phyloP scores from a whole-genome alignment of 2,329 filamentous ascomycete species.

The Monascus ruber region DNA sequence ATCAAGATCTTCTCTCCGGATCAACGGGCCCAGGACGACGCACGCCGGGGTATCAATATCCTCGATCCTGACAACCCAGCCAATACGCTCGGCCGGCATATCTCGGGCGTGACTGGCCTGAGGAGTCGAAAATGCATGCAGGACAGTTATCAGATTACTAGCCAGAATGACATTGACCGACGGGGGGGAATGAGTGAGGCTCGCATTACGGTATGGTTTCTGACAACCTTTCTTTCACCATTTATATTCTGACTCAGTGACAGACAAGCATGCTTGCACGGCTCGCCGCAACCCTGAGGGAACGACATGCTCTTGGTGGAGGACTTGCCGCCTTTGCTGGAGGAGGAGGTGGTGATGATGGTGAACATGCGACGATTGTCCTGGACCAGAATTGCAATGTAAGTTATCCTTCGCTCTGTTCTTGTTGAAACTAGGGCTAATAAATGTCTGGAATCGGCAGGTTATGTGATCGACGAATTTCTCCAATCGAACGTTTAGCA shows the following conservation, averaged over 20 bases:
- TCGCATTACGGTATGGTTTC: constrained; percentile 41
- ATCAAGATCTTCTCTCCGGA: constrained; percentile 59
- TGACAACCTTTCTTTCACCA: constrained; percentile 1
- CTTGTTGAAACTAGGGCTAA: neutral
- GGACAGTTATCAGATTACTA: constrained; percentile 49
- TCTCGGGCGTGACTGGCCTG: constrained; percentile 33
- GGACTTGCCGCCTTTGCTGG: constrained; percentile 14
- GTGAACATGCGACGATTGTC: constrained; percentile 15
- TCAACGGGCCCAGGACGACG: constrained; percentile 44
- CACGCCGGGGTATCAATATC: constrained; percentile 48
- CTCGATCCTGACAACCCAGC: constrained; percentile 34
- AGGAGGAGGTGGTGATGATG: constrained; percentile 11
- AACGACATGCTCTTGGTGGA: constrained; percentile 21
- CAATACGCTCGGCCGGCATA: constrained; percentile 21
- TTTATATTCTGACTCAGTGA: constrained; percentile 7
- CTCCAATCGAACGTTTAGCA: neutral
- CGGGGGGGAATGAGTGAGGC: constrained; percentile 47
- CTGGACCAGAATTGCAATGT: constrained; percentile 37
- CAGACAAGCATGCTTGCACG: constrained; percentile 38
- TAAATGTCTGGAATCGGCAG: constrained; percentile 7
- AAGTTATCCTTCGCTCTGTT: constrained; percentile 8
- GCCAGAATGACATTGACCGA: constrained; percentile 50
- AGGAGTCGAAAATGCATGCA: constrained; percentile 48
- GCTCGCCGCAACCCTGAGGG: constrained; percentile 31
- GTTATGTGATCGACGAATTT: constrained; percentile 16